Evolutionary conservation across 495 filamentous ascomycete species (phyloP).

Genomic region (Penicillium soppii): DNA sequence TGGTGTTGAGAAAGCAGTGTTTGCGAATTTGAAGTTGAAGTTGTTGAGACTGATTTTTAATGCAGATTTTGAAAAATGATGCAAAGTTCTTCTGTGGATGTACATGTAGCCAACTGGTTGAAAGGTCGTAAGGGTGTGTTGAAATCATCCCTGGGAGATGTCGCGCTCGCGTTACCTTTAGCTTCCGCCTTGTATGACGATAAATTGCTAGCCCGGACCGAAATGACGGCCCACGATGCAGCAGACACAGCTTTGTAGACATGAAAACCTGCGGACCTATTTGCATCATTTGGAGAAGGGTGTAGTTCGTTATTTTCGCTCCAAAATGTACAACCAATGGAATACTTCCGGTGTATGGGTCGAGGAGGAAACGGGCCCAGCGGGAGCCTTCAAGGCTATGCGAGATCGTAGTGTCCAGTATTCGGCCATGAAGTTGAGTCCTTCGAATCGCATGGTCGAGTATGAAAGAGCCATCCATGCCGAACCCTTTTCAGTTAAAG

Average conservation of each 20-base stretch:
- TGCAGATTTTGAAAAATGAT: background rate
- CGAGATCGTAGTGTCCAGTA: conserved; percentile 39
- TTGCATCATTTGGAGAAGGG: too few relatives aligned
- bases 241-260: too few relatives aligned
- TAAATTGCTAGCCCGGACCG: too few relatives aligned
- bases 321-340: conserved; percentile 44
- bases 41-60: background rate
- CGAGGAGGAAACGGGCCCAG: conserved; percentile 31
- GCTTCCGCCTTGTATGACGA: too few relatives aligned
- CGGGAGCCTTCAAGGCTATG: conserved; percentile 36
- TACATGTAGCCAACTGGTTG: background rate
- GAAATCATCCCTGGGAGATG: background rate
- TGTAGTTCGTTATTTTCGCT: conserved; percentile 24
- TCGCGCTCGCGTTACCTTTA: too few relatives aligned
- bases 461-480: conserved; percentile 42
- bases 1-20: background rate
- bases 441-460: conserved; percentile 38
- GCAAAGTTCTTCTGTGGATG: background rate
- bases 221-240: too few relatives aligned
- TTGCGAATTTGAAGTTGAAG: background rate
- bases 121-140: background rate
- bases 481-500: conserved; percentile 29
- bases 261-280: too few relatives aligned
- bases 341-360: conserved; percentile 37
- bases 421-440: conserved; percentile 14